A percentile compares a stretch with the other conserved stretches of the same genome.
phyloP scores from a whole-genome alignment of 306 rosid genomes.

The Sicyos edulis region DNA sequence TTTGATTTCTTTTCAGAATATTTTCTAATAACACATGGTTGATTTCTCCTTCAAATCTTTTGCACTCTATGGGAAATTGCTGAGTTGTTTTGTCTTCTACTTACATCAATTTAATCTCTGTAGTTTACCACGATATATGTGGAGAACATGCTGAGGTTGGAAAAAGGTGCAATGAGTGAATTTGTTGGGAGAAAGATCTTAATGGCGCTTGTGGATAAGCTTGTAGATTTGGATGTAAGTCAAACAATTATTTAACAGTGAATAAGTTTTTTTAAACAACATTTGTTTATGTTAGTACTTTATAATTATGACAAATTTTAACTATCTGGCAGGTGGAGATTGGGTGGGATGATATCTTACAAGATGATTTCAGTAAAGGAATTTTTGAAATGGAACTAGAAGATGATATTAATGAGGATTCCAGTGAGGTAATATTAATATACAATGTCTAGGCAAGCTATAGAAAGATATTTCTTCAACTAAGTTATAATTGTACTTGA shows the following conservation, averaged over 20 bases:
- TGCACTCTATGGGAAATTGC: background rate
- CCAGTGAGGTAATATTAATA: slow-evolving; percentile 47
- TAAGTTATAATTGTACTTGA: slow-evolving; percentile 16
- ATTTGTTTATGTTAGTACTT: slow-evolving; percentile 5
- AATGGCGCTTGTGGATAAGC: slow-evolving; percentile 60
- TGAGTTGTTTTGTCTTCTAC: background rate
- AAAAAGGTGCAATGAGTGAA: slow-evolving; percentile 63
- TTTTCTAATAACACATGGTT: background rate
- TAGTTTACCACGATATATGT: slow-evolving; percentile 56
- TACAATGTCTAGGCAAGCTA: background rate
- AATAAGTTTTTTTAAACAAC: background rate
- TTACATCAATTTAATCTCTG: background rate
- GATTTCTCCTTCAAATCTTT: background rate
- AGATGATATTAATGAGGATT: slow-evolving; percentile 39
- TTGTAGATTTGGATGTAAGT: slow-evolving; percentile 86
- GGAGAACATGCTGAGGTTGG: slow-evolving; percentile 87
- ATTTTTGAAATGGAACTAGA: slow-evolving; percentile 80
- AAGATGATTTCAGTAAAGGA: slow-evolving; percentile 52
- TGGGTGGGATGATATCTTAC: slow-evolving; percentile 62
- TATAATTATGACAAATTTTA: slow-evolving; percentile 9
- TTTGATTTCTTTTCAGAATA: background rate
- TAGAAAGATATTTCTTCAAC: background rate
- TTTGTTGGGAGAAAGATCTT: slow-evolving; percentile 57
- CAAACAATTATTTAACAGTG: slow-evolving; percentile 2
- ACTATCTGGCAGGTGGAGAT: slow-evolving; percentile 53